Conservation (phyloP, 2,329 filamentous ascomycete genomes). For the Fonsecaea pugnacius region DNA sequence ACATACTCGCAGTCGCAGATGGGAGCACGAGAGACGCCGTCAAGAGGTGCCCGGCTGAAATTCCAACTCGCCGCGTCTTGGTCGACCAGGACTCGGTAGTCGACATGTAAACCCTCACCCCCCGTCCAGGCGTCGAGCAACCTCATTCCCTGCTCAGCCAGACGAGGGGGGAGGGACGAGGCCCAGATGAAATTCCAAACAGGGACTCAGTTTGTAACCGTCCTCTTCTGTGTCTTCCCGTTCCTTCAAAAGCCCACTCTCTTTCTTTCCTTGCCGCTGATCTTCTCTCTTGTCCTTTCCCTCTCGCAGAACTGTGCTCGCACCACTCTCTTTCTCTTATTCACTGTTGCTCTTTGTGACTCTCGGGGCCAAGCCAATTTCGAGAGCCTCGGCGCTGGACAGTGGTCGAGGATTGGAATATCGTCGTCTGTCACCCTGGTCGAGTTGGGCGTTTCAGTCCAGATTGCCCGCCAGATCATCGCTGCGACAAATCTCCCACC, state of each 20-base stretch:
- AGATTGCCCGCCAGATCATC: conserved; percentile 31
- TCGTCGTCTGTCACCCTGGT: conserved; percentile 3
- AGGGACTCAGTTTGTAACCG: conserved; percentile 13
- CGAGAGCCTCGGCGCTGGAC: conserved; percentile 3
- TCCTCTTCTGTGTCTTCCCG: conserved; percentile 14
- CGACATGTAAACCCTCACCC: conserved; percentile 5
- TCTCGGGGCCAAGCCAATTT: conserved; percentile 4
- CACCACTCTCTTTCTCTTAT: conserved; percentile 3
- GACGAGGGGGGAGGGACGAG: not conserved
- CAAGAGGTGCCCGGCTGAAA: conserved; percentile 14
- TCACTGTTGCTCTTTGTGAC: conserved; percentile 5
- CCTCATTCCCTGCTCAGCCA: not conserved
- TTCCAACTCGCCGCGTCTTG: conserved; percentile 1
- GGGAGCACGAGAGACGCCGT: conserved; percentile 15
- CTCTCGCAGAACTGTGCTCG: not conserved
- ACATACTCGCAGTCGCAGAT: conserved; percentile 7
- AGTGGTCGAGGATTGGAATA: conserved; percentile 7
- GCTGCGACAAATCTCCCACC: conserved; percentile 23
- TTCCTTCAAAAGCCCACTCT: conserved; percentile 14
- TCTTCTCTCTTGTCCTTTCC: conserved; percentile 12
- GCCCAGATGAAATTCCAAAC: conserved; percentile 4
- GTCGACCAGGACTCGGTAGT: conserved; percentile 4
- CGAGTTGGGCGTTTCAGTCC: conserved; percentile 28
- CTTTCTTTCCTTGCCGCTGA: conserved; percentile 7
- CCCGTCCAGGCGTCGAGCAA: conserved; percentile 1